These are phyloP conservation scores for Lathyrus aphaca DNA, from an alignment of 306 rosid genomes.

Conservation along the genomic window DNA sequence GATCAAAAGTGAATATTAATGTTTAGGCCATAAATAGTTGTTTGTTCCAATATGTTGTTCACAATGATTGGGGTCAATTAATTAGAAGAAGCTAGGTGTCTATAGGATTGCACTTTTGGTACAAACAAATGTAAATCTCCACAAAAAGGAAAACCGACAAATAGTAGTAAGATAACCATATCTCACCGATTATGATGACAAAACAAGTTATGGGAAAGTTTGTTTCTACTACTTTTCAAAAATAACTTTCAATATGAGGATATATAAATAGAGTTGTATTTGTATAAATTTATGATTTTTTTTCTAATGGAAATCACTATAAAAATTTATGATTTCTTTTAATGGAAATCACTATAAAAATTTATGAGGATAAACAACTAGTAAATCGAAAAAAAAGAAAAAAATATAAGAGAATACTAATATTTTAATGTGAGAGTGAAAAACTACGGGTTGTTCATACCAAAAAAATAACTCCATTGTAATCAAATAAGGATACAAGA, in stretches of 20 bases:
- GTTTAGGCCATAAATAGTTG: conserved; percentile 21
- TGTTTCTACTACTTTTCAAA: conserved; percentile 35
- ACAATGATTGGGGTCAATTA: conserved; percentile 11
- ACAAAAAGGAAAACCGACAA: conserved; percentile 35
- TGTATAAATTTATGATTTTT: too few species aligned
- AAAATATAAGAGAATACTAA: too few species aligned
- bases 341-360: too few species aligned
- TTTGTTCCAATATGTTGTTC: conserved; percentile 32
- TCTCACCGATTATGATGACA: conserved; percentile 35
- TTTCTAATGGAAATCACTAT: too few species aligned
- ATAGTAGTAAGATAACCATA: conserved; percentile 30
- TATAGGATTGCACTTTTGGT: conserved; percentile 25
- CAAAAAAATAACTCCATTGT: too few species aligned
- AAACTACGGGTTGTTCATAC: too few species aligned
- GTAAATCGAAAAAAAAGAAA: too few species aligned
- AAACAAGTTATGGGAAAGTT: conserved; percentile 16
- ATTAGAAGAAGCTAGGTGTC: conserved; percentile 30
- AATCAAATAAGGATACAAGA: too few species aligned
- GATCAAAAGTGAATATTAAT: conserved; percentile 10
- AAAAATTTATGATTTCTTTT: too few species aligned
- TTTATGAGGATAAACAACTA: too few species aligned
- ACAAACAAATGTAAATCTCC: conserved; percentile 41
- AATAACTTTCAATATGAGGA: conserved; percentile 19
- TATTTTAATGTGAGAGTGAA: too few species aligned
- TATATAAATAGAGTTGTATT: neutral